phyloP scores from a whole-genome alignment of 1,284 basidiomycete species.

The Schizophyllum amplum region DNA sequence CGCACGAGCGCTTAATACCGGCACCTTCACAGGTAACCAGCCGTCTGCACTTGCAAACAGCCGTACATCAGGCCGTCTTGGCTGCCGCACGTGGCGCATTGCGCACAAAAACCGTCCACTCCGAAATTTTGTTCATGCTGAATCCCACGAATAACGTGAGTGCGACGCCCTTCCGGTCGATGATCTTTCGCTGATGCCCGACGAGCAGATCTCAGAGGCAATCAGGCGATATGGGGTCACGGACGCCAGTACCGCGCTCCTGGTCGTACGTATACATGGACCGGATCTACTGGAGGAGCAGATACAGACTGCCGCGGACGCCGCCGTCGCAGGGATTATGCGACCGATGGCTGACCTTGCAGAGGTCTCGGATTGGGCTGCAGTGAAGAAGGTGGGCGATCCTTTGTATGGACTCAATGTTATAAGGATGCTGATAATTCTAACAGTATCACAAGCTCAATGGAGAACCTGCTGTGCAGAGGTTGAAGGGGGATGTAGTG shows the following conservation, averaged over 20 bases:
- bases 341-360: slow-evolving; percentile 38
- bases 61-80: slow-evolving; percentile 72
- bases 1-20: neutral
- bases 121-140: slow-evolving; percentile 78
- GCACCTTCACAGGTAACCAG: slow-evolving; percentile 54
- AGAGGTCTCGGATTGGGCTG: slow-evolving; percentile 58
- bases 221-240: slow-evolving; percentile 80
- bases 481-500: slow-evolving; percentile 25
- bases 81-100: slow-evolving; percentile 50
- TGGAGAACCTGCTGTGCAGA: slow-evolving; percentile 37
- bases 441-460: slow-evolving; percentile 71
- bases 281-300: slow-evolving; percentile 32
- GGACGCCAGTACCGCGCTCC: slow-evolving; percentile 53
- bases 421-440: neutral
- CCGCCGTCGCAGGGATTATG: slow-evolving; percentile 48
- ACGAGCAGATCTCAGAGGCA: slow-evolving; percentile 72
- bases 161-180: slow-evolving; percentile 3
- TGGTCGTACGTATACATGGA: slow-evolving; percentile 63
- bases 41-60: slow-evolving; percentile 69
- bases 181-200: neutral
- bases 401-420: neutral
- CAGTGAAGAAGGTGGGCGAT: slow-evolving; percentile 59
- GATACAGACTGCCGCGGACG: slow-evolving; percentile 31
- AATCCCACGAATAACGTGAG: slow-evolving; percentile 80
- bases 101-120: slow-evolving; percentile 76